These are phyloP conservation scores for Aspergillus brunneoviolaceus DNA, from an alignment of 2,329 filamentous ascomycete species.

Conservation along the genomic window DNA sequence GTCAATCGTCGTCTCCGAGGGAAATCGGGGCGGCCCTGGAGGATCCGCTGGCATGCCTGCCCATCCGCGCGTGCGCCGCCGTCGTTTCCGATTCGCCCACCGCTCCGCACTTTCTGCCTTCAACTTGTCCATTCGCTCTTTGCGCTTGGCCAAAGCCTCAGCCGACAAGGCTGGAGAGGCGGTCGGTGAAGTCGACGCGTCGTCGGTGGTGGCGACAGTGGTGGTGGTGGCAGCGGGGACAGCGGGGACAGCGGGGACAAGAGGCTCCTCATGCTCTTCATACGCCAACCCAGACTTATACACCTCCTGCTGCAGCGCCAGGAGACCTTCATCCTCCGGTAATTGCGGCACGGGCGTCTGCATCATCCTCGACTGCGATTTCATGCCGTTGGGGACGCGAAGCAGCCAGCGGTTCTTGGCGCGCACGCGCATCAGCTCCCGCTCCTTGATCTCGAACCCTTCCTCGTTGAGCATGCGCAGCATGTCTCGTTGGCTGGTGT, in stretches of 20 bases:
- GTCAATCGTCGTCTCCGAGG: conserved; percentile 78
- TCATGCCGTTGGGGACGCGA: conserved; percentile 61
- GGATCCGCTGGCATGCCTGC: conserved; percentile 67
- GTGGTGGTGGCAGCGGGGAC: background rate
- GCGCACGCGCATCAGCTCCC: conserved; percentile 69
- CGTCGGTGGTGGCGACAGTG: background rate
- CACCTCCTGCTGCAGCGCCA: conserved; percentile 42
- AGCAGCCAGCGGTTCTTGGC: conserved; percentile 68
- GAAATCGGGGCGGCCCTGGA: conserved; percentile 69
- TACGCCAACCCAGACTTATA: conserved; percentile 34
- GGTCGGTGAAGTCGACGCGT: conserved; percentile 8
- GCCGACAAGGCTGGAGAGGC: conserved; percentile 40
- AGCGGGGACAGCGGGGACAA: conserved; percentile 22
- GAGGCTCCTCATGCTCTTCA: conserved; percentile 26
- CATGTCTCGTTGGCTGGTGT: conserved; percentile 72
- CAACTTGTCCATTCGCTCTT: conserved; percentile 55
- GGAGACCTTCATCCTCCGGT: conserved; percentile 38
- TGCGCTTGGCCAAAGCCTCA: conserved; percentile 53
- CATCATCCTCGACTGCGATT: conserved; percentile 37
- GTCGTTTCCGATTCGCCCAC: conserved; percentile 64
- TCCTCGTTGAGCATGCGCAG: conserved; percentile 67
- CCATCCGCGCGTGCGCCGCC: conserved; percentile 67
- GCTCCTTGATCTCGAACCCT: conserved; percentile 70
- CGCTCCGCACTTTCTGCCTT: conserved; percentile 62
- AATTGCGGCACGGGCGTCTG: conserved; percentile 26